Conservation (phyloP, 495 filamentous ascomycete species). For the Staphylotrichum longicolle region DNA sequence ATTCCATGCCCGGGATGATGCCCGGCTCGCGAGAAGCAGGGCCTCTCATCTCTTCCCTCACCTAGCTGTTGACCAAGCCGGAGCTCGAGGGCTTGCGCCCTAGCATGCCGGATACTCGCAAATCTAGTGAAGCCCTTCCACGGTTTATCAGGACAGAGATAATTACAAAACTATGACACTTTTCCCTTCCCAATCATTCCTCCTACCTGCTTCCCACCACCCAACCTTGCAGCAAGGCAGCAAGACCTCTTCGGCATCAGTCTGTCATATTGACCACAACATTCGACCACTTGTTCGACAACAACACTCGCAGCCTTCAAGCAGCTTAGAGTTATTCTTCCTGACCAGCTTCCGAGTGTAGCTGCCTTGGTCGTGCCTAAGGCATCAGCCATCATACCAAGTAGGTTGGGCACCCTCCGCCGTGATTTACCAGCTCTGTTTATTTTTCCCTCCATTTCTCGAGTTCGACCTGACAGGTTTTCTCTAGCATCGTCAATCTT, state of each 20-base stretch:
- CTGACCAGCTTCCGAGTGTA: not conserved
- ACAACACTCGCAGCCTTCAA: not conserved
- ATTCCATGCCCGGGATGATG: too few relatives aligned
- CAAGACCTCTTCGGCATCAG: not conserved
- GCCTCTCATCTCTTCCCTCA: not conserved
- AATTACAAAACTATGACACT: not conserved
- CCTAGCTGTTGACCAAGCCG: not conserved
- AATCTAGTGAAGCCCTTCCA: not conserved
- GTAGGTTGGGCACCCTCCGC: too few relatives aligned
- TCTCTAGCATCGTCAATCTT: not conserved
- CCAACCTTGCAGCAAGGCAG: not conserved
- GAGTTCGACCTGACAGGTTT: not conserved
- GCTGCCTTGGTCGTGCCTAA: not conserved
- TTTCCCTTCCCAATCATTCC: not conserved
- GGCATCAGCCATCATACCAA: not conserved
- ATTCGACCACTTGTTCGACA: not conserved
- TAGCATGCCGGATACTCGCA: not conserved
- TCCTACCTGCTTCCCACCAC: not conserved
- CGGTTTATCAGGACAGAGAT: not conserved
- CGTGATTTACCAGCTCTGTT: too few relatives aligned
- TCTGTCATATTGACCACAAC: not conserved
- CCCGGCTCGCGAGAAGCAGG: too few relatives aligned
- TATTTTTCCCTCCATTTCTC: not conserved
- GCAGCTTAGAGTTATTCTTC: slow-evolving; percentile 3
- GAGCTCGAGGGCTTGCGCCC: slow-evolving; percentile 1